Conservation (phyloP, 345 rosid genomes). For the Euphorbia tirucalli region DNA sequence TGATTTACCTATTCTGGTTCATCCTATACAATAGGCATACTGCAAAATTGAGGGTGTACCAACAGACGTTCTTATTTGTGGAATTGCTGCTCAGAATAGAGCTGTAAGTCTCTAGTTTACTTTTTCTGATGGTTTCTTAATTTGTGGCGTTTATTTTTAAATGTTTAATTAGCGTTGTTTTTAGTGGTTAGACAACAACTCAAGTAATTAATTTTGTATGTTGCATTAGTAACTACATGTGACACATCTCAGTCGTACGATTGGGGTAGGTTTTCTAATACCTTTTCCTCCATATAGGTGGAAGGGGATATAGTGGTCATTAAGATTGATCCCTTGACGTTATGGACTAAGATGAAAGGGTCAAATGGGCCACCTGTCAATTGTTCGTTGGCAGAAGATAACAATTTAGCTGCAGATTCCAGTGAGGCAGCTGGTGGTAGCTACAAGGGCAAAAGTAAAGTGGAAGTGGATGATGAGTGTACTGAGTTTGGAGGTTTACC, state of each 20-base stretch:
- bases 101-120: constrained; percentile 56
- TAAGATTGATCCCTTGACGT: constrained; percentile 56
- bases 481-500: constrained; percentile 18
- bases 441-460: constrained; percentile 33
- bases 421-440: constrained; percentile 23
- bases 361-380: constrained; percentile 38
- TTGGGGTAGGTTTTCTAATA: neutral
- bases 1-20: neutral
- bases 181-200: neutral
- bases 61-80: constrained; percentile 70
- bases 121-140: neutral
- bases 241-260: neutral
- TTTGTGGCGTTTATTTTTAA: neutral
- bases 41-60: constrained; percentile 93
- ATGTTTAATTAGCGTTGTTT: neutral
- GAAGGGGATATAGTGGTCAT: constrained; percentile 76
- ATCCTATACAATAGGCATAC: constrained; percentile 55
- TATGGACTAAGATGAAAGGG: constrained; percentile 87
- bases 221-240: neutral
- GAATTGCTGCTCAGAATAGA: constrained; percentile 71
- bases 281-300: constrained; percentile 41
- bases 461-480: constrained; percentile 27
- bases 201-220: neutral
- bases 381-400: constrained; percentile 33
- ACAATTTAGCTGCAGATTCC: constrained; percentile 26